A percentile compares a stretch with the other conserved stretches of the same genome.
phyloP scores from a whole-genome alignment of 2,329 filamentous ascomycete species.

The Aspergillus awamori region DNA sequence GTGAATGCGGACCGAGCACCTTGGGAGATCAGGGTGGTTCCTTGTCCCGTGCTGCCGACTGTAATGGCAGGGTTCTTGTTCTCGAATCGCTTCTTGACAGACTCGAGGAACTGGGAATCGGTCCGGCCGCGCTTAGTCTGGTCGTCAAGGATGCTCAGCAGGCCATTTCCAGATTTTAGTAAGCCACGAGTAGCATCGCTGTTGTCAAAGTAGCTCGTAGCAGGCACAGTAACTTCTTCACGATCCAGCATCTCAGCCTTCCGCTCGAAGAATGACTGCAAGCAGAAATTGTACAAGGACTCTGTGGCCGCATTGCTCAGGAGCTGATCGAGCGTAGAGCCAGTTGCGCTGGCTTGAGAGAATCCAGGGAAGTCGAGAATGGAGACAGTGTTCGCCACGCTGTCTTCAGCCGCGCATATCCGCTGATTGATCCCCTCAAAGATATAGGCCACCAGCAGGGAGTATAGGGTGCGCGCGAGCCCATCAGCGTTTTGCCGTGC shows the following conservation, averaged over 20 bases:
- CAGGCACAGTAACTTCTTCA: slow-evolving; percentile 86
- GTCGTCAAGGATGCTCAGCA: slow-evolving; percentile 93
- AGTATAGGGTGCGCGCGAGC: slow-evolving; percentile 89
- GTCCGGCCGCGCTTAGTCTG: slow-evolving; percentile 87
- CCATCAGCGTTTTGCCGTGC: slow-evolving; percentile 92
- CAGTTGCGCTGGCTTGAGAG: slow-evolving; percentile 78
- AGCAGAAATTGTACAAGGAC: slow-evolving; percentile 85
- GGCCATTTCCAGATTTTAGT: slow-evolving; percentile 86
- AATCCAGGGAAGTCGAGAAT: slow-evolving; percentile 98
- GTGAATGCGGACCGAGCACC: slow-evolving; percentile 82
- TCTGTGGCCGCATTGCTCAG: slow-evolving; percentile 94
- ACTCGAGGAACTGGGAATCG: slow-evolving; percentile 88
- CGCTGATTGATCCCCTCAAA: slow-evolving; percentile 91
- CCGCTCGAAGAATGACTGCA: slow-evolving; percentile 94
- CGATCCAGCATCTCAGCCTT: slow-evolving; percentile 92
- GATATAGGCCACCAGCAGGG: slow-evolving; percentile 88
- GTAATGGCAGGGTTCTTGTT: slow-evolving; percentile 90
- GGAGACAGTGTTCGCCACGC: slow-evolving; percentile 89
- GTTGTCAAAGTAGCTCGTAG: slow-evolving; percentile 98
- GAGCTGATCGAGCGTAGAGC: slow-evolving; percentile 85
- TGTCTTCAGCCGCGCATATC: slow-evolving; percentile 82
- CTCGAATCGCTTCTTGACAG: slow-evolving; percentile 87
- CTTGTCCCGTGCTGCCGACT: slow-evolving; percentile 74
- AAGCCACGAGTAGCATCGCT: slow-evolving; percentile 90
- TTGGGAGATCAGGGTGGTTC: slow-evolving; percentile 86